phyloP scores from a whole-genome alignment of 2,329 filamentous ascomycete species.

The Clarireedia hainanense region DNA sequence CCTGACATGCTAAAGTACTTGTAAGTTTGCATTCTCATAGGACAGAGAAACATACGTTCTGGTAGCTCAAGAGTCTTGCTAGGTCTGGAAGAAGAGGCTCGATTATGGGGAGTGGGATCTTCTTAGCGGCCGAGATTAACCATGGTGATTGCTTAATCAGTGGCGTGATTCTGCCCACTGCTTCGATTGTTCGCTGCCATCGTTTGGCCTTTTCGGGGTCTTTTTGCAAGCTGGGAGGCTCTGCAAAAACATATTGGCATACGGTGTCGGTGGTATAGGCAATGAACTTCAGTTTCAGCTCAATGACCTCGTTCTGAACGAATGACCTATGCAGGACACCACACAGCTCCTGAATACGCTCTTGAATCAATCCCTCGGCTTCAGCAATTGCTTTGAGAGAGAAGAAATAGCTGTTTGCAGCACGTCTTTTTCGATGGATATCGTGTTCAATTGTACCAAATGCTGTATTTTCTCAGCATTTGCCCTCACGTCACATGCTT shows the following conservation, averaged over 20 bases:
- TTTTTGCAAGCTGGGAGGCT: constrained; percentile 6
- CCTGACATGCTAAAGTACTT: neutral
- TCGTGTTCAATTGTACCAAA: constrained; percentile 15
- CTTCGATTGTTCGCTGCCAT: constrained; percentile 10
- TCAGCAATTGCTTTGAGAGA: constrained; percentile 12
- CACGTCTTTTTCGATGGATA: constrained; percentile 14
- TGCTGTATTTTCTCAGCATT: neutral
- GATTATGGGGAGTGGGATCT: neutral
- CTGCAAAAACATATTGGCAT: constrained; percentile 5
- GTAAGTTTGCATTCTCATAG: neutral
- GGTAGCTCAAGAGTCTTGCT: neutral
- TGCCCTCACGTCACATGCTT: neutral
- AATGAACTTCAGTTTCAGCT: constrained; percentile 7
- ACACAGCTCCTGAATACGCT: constrained; percentile 6
- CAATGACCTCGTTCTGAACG: constrained; percentile 5
- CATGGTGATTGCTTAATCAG: constrained; percentile 11
- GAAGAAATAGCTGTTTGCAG: constrained; percentile 16
- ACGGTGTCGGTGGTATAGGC: constrained; percentile 12
- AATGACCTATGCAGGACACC: neutral
- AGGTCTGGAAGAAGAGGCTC: neutral
- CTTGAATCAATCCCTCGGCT: constrained; percentile 11
- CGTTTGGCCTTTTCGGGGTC: constrained; percentile 3
- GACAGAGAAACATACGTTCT: neutral
- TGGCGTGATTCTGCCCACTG: constrained; percentile 6
- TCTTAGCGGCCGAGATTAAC: constrained; percentile 3